phyloP scores from a whole-genome alignment of 257 asterid species.

The Mentha longifolia region DNA sequence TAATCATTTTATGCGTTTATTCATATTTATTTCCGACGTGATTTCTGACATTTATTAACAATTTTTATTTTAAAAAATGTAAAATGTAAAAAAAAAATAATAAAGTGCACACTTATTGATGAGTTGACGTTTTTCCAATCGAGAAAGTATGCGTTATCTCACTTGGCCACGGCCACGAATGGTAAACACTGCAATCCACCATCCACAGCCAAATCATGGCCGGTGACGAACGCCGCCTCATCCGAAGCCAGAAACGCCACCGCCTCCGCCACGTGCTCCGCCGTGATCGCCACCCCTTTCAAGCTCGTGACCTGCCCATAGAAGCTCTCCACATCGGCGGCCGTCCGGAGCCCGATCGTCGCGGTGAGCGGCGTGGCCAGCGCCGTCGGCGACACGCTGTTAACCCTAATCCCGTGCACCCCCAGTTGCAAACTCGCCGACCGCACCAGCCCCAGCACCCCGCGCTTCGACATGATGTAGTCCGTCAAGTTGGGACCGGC shows the following conservation, averaged over 20 bases:
- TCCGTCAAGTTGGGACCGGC: conserved; percentile 31
- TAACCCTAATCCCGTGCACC: conserved; percentile 18
- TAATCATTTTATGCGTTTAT: no score
- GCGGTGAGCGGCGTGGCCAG: conserved; percentile 31
- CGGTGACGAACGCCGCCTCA: conserved; percentile 42
- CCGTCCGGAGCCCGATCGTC: not conserved
- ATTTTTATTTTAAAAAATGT: no score
- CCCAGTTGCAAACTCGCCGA: conserved; percentile 39
- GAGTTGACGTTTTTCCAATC: no score
- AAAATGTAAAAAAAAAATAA: no score
- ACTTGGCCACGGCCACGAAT: not conserved
- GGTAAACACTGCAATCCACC: conserved; percentile 31
- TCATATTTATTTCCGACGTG: no score
- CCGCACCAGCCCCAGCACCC: conserved; percentile 43
- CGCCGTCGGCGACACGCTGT: conserved; percentile 10
- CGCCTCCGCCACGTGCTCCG: conserved; percentile 40
- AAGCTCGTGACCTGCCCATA: conserved; percentile 26
- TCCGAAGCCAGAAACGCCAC: conserved; percentile 42
- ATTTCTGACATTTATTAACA: no score
- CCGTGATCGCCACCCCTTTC: conserved; percentile 36
- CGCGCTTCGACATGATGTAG: conserved; percentile 44
- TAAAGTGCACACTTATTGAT: no score
- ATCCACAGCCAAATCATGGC: conserved; percentile 42
- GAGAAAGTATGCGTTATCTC: no score
- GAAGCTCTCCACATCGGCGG: conserved; percentile 17